Percentiles rank a stretch among this genome's conserved stretches.
Evolutionary conservation across 257 asterid genomes (phyloP).

Genomic region (Solanum sejunctum): DNA sequence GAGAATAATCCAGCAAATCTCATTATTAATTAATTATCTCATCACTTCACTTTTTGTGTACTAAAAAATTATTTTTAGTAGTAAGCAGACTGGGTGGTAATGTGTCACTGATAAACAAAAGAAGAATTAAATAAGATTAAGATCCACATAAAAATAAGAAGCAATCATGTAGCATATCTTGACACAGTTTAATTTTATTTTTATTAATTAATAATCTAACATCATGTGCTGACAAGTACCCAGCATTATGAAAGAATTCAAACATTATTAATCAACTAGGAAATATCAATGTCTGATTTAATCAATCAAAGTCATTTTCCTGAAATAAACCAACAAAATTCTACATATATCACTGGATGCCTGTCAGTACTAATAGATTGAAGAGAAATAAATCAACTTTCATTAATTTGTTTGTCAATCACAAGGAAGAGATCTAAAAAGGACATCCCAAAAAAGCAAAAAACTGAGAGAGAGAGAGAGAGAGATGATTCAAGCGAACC

Average conservation of each 20-base stretch:
- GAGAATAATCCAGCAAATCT: background rate
- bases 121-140: background rate
- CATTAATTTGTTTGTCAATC: constrained; percentile 9
- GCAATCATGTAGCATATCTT: constrained; percentile 22
- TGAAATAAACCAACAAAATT: constrained; percentile 10
- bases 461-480: constrained; percentile 4
- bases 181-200: background rate
- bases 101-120: background rate
- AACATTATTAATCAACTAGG: background rate
- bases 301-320: background rate
- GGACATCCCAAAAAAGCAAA: background rate
- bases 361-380: background rate
- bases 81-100: background rate
- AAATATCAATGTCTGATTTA: background rate
- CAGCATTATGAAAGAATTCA: background rate
- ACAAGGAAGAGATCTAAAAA: constrained; percentile 5
- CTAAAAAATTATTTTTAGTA: background rate
- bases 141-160: constrained; percentile 29
- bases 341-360: background rate
- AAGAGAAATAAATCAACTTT: constrained; percentile 7
- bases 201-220: background rate
- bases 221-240: background rate
- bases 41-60: background rate
- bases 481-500: constrained; percentile 9
- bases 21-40: constrained; percentile 21